Evolutionary conservation across 192 early-diverging fungal species (phyloP).

Genomic region (Martensiomyces pterosporus): DNA sequence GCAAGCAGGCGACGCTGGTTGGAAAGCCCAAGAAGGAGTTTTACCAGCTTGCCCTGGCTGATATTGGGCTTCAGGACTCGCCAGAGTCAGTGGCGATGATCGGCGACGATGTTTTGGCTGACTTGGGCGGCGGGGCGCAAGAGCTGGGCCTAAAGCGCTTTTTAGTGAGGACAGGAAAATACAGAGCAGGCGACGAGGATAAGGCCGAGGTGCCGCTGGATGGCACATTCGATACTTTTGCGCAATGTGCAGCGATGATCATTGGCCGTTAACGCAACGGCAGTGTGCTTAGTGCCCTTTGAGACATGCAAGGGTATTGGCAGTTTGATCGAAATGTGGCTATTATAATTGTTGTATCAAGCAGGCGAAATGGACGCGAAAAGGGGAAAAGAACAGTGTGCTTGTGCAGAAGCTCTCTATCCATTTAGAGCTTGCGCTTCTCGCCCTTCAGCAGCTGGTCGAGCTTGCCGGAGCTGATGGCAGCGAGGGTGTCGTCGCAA

Average conservation of each 20-base stretch:
- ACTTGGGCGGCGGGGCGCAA: slow-evolving; percentile 76
- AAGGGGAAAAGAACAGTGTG: background rate
- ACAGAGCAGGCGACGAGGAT: slow-evolving; percentile 66
- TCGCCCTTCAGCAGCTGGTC: slow-evolving; percentile 41
- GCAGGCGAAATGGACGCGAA: too few relatives aligned
- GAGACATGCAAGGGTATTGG: too few relatives aligned
- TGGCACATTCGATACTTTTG: slow-evolving; percentile 62
- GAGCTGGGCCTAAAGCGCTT: slow-evolving; percentile 64
- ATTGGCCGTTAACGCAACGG: slow-evolving; percentile 13
- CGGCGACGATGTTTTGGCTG: slow-evolving; percentile 81
- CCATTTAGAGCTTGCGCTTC: slow-evolving; percentile 5
- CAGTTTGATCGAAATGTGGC: too few relatives aligned
- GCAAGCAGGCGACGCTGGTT: slow-evolving; percentile 60
- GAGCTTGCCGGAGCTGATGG: slow-evolving; percentile 48
- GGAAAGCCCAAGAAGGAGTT: slow-evolving; percentile 79
- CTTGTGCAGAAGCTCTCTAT: background rate
- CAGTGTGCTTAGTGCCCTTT: too few relatives aligned
- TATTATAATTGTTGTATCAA: too few relatives aligned
- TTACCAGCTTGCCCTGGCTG: slow-evolving; percentile 70
- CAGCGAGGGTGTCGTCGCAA: slow-evolving; percentile 52
- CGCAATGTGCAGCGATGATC: slow-evolving; percentile 62
- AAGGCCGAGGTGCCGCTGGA: slow-evolving; percentile 45
- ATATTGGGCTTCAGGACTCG: slow-evolving; percentile 53
- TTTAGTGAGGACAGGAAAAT: slow-evolving; percentile 80
- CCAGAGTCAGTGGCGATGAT: slow-evolving; percentile 71